These are phyloP conservation scores for Agastache rugosa DNA, from an alignment of 257 asterid genomes.

Conservation along the genomic window DNA sequence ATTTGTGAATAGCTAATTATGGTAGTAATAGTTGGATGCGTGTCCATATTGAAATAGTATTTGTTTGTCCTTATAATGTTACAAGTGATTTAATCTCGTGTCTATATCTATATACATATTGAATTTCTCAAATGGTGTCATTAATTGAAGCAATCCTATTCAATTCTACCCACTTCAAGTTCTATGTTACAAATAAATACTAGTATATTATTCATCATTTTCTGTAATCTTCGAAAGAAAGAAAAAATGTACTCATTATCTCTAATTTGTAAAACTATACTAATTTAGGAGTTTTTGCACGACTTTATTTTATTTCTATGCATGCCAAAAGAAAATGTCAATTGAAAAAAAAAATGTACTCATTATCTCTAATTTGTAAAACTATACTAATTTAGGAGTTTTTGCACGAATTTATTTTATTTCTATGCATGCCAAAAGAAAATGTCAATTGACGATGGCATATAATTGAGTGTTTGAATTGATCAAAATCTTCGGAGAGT, in stretches of 20 bases:
- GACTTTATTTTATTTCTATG: neutral
- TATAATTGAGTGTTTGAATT: neutral
- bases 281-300: neutral
- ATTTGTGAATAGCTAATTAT: slow-evolving; percentile 16
- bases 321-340: too few species aligned
- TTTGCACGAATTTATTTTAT: too few species aligned
- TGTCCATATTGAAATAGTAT: neutral
- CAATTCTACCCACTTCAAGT: neutral
- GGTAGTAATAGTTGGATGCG: neutral
- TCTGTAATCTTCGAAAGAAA: too few species aligned
- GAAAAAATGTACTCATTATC: too few species aligned
- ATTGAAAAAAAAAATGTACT: too few species aligned
- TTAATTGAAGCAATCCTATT: neutral
- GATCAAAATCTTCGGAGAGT: neutral
- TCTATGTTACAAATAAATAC: too few species aligned
- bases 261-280: too few species aligned
- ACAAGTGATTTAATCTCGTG: neutral
- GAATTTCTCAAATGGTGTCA: neutral
- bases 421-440: too few species aligned
- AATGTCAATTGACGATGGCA: neutral
- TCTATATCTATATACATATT: neutral
- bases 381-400: neutral
- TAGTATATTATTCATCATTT: too few species aligned
- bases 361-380: too few species aligned
- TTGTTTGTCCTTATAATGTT: neutral